Evolutionary conservation across 2,329 filamentous ascomycete genomes (phyloP).

Genomic region (Diplodia corticola): DNA sequence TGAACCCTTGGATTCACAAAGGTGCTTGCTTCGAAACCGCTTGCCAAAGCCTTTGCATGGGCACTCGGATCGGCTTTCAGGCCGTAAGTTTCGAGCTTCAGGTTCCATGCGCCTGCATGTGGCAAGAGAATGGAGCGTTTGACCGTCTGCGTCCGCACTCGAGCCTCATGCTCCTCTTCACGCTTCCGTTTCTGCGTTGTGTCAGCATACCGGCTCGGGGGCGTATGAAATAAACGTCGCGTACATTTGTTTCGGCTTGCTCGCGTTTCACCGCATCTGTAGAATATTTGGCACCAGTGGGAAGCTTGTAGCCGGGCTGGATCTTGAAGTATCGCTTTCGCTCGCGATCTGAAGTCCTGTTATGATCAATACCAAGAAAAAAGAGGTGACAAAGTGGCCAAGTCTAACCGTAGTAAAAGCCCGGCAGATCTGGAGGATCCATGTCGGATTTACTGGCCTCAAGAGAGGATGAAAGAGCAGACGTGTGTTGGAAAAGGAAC

Average conservation of each 20-base stretch:
- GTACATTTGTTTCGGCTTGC: conserved; percentile 25
- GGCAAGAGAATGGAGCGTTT: conserved; percentile 13
- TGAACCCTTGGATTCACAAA: conserved; percentile 2
- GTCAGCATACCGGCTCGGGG: neutral
- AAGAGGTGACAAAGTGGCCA: neutral
- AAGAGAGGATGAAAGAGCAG: neutral
- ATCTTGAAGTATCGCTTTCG: conserved; percentile 55
- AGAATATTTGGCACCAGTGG: conserved; percentile 42
- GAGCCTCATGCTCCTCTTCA: conserved; percentile 1
- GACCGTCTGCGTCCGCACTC: neutral
- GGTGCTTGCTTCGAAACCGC: conserved; percentile 1
- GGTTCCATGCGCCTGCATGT: conserved; percentile 8
- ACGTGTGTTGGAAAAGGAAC: neutral
- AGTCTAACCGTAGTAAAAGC: conserved; percentile 47
- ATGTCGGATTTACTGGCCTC: neutral
- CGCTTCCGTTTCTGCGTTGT: conserved; percentile 5
- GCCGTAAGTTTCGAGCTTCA: conserved; percentile 13
- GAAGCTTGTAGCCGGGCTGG: conserved; percentile 39
- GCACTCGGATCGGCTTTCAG: conserved; percentile 7
- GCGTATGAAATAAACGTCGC: neutral
- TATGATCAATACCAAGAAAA: neutral
- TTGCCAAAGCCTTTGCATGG: conserved; percentile 17
- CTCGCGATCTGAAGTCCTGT: conserved; percentile 38
- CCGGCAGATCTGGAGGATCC: conserved; percentile 41
- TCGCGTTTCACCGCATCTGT: conserved; percentile 39